A percentile compares a stretch with the other conserved stretches of the same genome.
Evolutionary conservation across 176 grass and related monocot genomes (phyloP).

Genomic region (Eragrostis curvula): DNA sequence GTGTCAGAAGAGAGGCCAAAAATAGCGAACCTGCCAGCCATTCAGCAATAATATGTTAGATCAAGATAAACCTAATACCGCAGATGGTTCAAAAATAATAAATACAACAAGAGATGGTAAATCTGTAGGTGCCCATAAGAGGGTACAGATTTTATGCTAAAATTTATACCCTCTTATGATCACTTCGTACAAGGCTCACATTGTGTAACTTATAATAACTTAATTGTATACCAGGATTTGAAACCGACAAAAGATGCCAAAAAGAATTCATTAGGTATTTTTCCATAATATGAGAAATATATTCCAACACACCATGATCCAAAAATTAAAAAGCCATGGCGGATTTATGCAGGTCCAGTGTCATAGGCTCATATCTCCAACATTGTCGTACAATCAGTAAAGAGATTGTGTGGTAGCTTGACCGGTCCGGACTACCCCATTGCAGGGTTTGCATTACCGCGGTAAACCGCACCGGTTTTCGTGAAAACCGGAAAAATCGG

Average conservation of each 20-base stretch:
- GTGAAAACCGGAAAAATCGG: no score
- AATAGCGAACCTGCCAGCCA: conserved; percentile 69
- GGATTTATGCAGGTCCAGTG: no score
- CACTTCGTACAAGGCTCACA: neutral
- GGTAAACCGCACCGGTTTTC: no score
- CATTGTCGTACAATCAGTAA: neutral
- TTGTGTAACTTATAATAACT: no score
- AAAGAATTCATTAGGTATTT: neutral
- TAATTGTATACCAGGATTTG: no score
- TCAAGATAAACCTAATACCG: conserved; percentile 4
- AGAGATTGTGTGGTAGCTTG: neutral
- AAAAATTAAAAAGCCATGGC: neutral
- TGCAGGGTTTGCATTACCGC: no score
- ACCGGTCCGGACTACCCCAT: no score
- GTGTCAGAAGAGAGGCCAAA: conserved; percentile 66
- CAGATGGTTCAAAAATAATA: no score
- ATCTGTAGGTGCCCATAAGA: neutral
- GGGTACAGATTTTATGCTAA: conserved; percentile 2
- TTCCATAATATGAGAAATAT: conserved; percentile 21
- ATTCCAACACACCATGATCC: neutral
- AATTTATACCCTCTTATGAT: neutral
- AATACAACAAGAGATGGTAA: no score
- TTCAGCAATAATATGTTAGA: neutral
- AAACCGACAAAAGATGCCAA: neutral
- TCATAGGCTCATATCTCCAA: no score